Evolutionary conservation across 1,284 basidiomycete species (phyloP).

Genomic region (Puccinia triticina): DNA sequence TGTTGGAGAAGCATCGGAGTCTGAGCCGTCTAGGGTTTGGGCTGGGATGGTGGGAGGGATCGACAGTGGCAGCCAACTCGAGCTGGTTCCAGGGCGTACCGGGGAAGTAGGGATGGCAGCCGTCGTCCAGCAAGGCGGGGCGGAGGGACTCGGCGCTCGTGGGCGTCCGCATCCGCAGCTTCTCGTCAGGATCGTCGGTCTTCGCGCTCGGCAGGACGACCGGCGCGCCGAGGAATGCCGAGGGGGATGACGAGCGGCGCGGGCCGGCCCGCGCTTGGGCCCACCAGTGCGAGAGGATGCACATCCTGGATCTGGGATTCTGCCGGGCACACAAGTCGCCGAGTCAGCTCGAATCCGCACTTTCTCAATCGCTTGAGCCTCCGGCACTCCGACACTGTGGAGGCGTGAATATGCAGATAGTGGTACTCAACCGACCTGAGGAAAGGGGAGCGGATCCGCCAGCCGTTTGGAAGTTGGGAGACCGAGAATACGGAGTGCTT

Average conservation of each 20-base stretch:
- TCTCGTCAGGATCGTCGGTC: background rate
- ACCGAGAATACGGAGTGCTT: background rate
- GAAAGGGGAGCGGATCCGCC: background rate
- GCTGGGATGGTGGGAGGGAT: background rate
- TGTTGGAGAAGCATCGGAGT: background rate
- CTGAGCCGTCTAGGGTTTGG: background rate
- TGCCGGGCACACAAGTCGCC: background rate
- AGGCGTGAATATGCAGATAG: background rate
- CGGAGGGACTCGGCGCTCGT: background rate
- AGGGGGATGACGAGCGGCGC: background rate
- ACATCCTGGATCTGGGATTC: background rate
- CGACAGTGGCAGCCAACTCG: conserved; percentile 11
- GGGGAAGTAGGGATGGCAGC: conserved; percentile 39
- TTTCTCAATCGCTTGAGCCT: background rate
- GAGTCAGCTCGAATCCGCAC: background rate
- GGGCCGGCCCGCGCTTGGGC: background rate
- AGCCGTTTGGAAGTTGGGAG: background rate
- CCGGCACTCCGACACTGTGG: background rate
- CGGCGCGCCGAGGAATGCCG: background rate
- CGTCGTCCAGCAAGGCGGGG: conserved; percentile 33
- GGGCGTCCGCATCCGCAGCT: background rate
- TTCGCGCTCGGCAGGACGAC: background rate
- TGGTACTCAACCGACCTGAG: background rate
- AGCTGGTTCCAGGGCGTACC: conserved; percentile 37
- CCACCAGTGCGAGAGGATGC: conserved; percentile 10